phyloP scores from a whole-genome alignment of 106 monocot species.

The Platanthera zijinensis region DNA sequence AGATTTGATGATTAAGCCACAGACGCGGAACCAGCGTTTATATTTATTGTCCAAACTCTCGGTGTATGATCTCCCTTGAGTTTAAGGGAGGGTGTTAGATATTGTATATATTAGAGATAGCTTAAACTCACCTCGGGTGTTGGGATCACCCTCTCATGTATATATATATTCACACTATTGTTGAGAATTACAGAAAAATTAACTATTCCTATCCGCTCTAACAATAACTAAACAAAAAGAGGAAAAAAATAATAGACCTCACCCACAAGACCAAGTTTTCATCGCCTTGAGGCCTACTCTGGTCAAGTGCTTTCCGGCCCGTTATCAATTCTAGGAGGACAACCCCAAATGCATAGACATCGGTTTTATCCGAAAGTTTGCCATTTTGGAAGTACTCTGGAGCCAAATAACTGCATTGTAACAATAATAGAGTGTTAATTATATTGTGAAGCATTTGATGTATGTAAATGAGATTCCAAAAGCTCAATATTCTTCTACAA shows the following conservation, averaged over 20 bases:
- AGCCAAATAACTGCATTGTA: conserved; percentile 61
- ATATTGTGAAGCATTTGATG: not conserved
- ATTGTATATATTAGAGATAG: too few relatives aligned
- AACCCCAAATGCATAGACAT: conserved; percentile 87
- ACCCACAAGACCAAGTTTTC: conserved; percentile 83
- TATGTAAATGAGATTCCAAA: not conserved
- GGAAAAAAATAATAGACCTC: conserved; percentile 2
- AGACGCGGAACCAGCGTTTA: too few relatives aligned
- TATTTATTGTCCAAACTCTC: too few relatives aligned
- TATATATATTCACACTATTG: too few relatives aligned
- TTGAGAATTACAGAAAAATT: too few relatives aligned
- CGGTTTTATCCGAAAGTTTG: conserved; percentile 84
- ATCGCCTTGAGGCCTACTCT: conserved; percentile 50
- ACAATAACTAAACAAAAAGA: not conserved
- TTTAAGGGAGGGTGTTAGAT: too few relatives aligned
- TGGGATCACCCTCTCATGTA: too few relatives aligned
- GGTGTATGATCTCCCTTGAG: too few relatives aligned
- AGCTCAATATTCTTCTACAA: not conserved
- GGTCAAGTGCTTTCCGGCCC: conserved; percentile 72
- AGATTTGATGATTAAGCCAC: too few relatives aligned
- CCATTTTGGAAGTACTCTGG: conserved; percentile 95
- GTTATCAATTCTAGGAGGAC: conserved; percentile 73
- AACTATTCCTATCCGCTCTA: too few relatives aligned
- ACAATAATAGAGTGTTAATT: conserved; percentile 10
- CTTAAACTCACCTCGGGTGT: too few relatives aligned